Percentiles rank a stretch among this genome's conserved stretches.
These are phyloP conservation scores for Beauveria varroae DNA, from an alignment of 2,329 filamentous ascomycete genomes.

Conservation along the genomic window DNA sequence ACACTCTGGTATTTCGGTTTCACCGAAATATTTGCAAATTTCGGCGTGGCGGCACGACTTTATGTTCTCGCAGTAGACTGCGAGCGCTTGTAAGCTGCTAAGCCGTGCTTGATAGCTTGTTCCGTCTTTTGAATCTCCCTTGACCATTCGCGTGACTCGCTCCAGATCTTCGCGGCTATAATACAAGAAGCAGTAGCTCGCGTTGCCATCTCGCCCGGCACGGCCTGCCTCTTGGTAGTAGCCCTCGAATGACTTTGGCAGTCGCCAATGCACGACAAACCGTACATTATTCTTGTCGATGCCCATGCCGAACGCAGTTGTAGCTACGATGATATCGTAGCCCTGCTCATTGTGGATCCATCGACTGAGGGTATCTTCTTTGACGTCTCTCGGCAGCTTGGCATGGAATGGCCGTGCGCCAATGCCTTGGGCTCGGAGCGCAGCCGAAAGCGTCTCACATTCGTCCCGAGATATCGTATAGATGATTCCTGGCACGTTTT, in stretches of 20 bases:
- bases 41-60: constrained; percentile 65
- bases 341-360: constrained; percentile 68
- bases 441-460: constrained; percentile 62
- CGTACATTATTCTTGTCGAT: constrained; percentile 94
- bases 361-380: constrained; percentile 60
- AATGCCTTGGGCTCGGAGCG: constrained; percentile 60
- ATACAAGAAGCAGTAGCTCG: constrained; percentile 80
- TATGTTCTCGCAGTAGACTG: constrained; percentile 75
- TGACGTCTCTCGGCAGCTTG: constrained; percentile 58
- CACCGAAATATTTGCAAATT: constrained; percentile 73
- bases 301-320: constrained; percentile 95
- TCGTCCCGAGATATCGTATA: constrained; percentile 70
- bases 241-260: constrained; percentile 90
- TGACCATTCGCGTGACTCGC: constrained; percentile 53
- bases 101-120: constrained; percentile 43
- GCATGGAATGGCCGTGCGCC: constrained; percentile 69
- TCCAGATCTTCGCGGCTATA: constrained; percentile 85
- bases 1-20: constrained; percentile 50
- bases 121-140: constrained; percentile 35
- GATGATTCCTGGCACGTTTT: constrained; percentile 69
- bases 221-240: constrained; percentile 95
- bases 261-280: constrained; percentile 90
- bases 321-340: constrained; percentile 90
- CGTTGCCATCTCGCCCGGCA: constrained; percentile 83
- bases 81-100: constrained; percentile 59